These are phyloP conservation scores for Phaseolus coccineus DNA, from an alignment of 331 rosid genomes.

Conservation along the genomic window DNA sequence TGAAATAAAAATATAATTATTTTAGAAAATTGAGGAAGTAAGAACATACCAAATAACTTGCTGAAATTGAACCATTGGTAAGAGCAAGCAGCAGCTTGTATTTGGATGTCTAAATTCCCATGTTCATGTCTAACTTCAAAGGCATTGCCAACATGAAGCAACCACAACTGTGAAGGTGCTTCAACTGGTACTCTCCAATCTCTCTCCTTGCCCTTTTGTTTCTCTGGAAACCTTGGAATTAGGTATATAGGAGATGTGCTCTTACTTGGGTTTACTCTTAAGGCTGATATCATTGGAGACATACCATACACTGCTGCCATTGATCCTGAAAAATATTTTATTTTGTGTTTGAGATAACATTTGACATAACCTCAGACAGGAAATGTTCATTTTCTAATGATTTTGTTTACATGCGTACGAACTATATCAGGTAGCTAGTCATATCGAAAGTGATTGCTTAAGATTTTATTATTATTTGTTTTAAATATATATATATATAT, in stretches of 20 bases:
- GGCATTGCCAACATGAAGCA: slow-evolving; percentile 89
- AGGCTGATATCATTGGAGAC: slow-evolving; percentile 89
- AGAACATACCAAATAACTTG: slow-evolving; percentile 67
- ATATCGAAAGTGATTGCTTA: slow-evolving; percentile 12
- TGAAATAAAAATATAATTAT: too few species aligned
- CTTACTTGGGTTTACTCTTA: slow-evolving; percentile 74
- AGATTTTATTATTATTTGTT: background rate
- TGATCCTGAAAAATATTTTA: slow-evolving; percentile 65
- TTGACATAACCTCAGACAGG: background rate
- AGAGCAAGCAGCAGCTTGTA: slow-evolving; percentile 84
- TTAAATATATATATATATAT: too few species aligned
- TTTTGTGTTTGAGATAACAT: background rate
- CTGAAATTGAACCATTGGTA: slow-evolving; percentile 93
- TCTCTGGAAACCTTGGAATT: slow-evolving; percentile 67
- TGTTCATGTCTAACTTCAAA: slow-evolving; percentile 50
- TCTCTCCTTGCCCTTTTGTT: slow-evolving; percentile 42
- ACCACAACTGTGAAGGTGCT: slow-evolving; percentile 82
- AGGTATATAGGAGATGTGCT: slow-evolving; percentile 71
- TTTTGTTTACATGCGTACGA: background rate
- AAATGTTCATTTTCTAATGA: background rate
- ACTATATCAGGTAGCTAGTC: background rate
- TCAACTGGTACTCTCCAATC: slow-evolving; percentile 84
- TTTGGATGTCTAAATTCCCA: slow-evolving; percentile 63
- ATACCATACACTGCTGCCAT: slow-evolving; percentile 80
- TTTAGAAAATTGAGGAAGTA: too few species aligned